phyloP scores from a whole-genome alignment of 306 rosid species.

The Cucurbita moschata region DNA sequence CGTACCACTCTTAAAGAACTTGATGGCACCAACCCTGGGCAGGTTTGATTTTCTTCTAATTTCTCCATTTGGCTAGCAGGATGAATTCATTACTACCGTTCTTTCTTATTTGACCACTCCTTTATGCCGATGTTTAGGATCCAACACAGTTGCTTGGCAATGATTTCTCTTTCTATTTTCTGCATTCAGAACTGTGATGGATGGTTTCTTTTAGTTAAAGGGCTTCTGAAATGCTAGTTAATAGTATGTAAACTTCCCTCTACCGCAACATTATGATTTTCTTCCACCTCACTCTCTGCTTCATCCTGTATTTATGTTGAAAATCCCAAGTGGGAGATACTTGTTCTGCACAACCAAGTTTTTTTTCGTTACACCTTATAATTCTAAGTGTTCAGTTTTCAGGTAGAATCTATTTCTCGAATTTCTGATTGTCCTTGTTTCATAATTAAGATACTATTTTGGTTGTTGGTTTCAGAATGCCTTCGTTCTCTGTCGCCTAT shows the following conservation, averaged over 20 bases:
- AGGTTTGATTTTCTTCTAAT: conserved; percentile 31
- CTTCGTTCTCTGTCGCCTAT: conserved; percentile 77
- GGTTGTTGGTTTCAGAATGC: conserved; percentile 36
- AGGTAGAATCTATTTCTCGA: neutral
- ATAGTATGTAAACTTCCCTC: neutral
- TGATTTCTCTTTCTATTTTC: neutral
- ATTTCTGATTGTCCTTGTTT: neutral
- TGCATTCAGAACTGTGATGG: neutral
- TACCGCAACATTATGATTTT: neutral
- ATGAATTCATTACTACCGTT: neutral
- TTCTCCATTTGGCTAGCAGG: neutral
- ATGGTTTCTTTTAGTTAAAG: neutral
- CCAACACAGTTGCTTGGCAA: neutral
- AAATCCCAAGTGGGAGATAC: neutral
- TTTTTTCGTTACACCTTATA: neutral
- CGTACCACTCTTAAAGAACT: conserved; percentile 74
- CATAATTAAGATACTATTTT: neutral
- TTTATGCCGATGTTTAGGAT: neutral
- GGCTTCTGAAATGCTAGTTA: neutral
- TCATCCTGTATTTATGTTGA: neutral
- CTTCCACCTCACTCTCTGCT: neutral
- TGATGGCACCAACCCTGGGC: conserved; percentile 93
- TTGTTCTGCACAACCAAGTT: neutral
- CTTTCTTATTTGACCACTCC: neutral
- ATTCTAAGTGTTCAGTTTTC: neutral